Percentiles rank a stretch among this genome's conserved stretches.
Conservation (phyloP, 768 basidiomycete genomes). For the Podaxis sp. region DNA sequence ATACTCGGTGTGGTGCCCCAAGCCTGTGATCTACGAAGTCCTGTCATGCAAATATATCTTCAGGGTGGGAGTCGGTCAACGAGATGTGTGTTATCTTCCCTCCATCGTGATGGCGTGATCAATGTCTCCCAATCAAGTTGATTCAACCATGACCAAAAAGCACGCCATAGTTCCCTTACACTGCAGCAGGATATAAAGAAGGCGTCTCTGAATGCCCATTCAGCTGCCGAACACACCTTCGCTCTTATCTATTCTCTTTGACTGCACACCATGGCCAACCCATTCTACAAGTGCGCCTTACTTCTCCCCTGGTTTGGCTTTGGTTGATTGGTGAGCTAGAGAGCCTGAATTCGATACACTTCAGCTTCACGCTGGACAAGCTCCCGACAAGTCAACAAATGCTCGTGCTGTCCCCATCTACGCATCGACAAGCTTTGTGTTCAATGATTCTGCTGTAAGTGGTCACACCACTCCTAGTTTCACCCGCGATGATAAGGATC, state of each 20-base stretch:
- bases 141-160: constrained; percentile 4
- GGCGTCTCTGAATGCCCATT: background rate
- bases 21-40: no score
- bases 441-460: constrained; percentile 66
- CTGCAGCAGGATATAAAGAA: constrained; percentile 6
- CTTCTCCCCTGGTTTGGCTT: background rate
- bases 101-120: constrained; percentile 11
- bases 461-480: background rate
- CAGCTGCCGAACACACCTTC: background rate
- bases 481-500: background rate
- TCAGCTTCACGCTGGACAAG: constrained; percentile 77
- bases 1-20: no score
- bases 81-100: background rate
- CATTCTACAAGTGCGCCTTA: constrained; percentile 36
- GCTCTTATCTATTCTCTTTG: constrained; percentile 3
- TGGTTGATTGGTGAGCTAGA: constrained; percentile 25
- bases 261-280: constrained; percentile 29
- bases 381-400: constrained; percentile 60
- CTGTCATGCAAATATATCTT: no score
- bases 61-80: no score
- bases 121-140: background rate
- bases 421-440: constrained; percentile 68
- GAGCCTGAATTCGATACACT: constrained; percentile 78
- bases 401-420: constrained; percentile 82
- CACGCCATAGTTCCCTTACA: constrained; percentile 1